Base-by-base conservation (phyloP, 331 rosid species). In the Dryas integrifolia region DNA sequence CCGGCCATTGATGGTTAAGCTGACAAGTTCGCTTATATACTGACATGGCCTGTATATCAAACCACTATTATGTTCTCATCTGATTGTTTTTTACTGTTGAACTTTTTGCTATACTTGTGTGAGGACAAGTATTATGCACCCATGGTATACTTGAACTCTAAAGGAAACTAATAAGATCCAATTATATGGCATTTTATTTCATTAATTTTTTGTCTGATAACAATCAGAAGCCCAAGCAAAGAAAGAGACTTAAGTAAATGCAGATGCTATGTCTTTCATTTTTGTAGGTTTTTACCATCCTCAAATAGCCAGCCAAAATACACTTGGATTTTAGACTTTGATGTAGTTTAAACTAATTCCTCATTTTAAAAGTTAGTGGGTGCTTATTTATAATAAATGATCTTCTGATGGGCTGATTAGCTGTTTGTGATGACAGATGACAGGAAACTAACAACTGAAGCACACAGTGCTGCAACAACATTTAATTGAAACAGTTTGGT, bases 381-480 rank as follows among this genome's bases (percentile, higher is more conserved):
- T 55, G 40, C 56, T 56, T 72, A 47, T 8, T 46, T 16, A 2
- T 6, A 65, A 30, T 6, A 65, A 30, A 38, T 65, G 39, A 30
- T 45, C 16, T 13, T 18, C 45, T 62, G 65, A 16, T 72, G 70
- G 79, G 72, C 69, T 71, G 78, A 72, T 30, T 44, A 61, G 83
- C 51, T 24, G 44, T 80, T 76, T 82, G 63, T 75, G 57, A 69
- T 72, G 84, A 70, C 68, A 81, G 94, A 84, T 69, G 79, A 76
- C 79, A 56, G 76, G 80, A 67, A 68, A 67, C 80, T 86, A 74
- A 68, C 80, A 64, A 72, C 85, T 7, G 90, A 55, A 41, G 87
- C 80, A 72, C 75, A 81, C 69, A 52, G 61, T 9, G 88, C 84
- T 49, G 81, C 82, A 40, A 82, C 84, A 71, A 82, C 84, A 71